These are phyloP conservation scores for Ceriops tagal DNA, from an alignment of 345 rosid genomes.

Conservation along the genomic window DNA sequence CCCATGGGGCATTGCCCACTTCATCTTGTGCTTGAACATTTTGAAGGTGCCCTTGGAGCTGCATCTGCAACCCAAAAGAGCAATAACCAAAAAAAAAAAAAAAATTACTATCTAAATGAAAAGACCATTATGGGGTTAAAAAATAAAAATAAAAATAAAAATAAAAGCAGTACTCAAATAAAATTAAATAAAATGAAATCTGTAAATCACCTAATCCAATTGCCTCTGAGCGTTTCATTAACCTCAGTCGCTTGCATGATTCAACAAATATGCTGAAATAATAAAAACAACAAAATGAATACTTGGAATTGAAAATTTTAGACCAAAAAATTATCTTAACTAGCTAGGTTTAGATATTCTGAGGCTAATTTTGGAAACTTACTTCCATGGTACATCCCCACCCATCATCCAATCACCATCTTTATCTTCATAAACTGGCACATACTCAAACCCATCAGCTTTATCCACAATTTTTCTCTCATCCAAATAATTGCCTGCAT, in stretches of 20 bases:
- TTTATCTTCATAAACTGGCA: constrained; percentile 70
- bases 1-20: neutral
- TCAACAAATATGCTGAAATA: constrained; percentile 53
- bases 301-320: neutral
- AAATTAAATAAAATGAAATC: neutral
- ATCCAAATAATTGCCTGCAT: constrained; percentile 38
- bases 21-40: constrained; percentile 32
- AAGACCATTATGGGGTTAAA: too few relatives aligned
- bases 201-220: constrained; percentile 33
- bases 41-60: constrained; percentile 37
- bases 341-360: neutral
- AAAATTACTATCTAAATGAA: neutral
- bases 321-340: neutral
- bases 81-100: neutral
- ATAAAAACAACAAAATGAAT: neutral
- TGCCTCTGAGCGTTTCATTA: constrained; percentile 59
- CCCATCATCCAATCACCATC: constrained; percentile 89
- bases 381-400: constrained; percentile 96
- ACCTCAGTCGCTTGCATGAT: constrained; percentile 61
- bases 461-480: constrained; percentile 34
- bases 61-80: neutral
- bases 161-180: too few relatives aligned
- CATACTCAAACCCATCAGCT: constrained; percentile 44
- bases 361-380: constrained; percentile 25
- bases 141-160: too few relatives aligned